A percentile compares a stretch with the other conserved stretches of the same genome.
Conservation (phyloP, 129 eudicot species). For the Flaveria linearis region DNA sequence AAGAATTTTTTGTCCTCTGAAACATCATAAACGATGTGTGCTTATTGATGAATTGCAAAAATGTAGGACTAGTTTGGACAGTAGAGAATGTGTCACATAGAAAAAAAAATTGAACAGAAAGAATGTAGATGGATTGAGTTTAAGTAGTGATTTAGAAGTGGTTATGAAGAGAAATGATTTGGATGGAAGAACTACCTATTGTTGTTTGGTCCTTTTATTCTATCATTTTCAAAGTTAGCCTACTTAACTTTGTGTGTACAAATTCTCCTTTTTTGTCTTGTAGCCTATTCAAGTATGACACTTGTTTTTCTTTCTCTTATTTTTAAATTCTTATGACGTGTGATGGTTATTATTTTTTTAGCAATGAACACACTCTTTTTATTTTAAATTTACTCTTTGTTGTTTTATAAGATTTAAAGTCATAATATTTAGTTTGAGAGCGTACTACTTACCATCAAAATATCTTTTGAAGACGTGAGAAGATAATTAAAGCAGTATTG, state of each 20-base stretch:
- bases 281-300: background rate
- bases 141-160: slow-evolving; percentile 33
- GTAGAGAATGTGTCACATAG: background rate
- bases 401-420: no score
- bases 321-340: background rate
- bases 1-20: slow-evolving; percentile 48
- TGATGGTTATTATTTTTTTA: background rate
- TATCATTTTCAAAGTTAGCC: background rate
- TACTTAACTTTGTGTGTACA: background rate
- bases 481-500: no score
- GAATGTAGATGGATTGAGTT: slow-evolving; percentile 23
- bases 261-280: background rate
- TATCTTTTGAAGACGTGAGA: no score
- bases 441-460: no score
- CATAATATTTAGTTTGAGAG: no score
- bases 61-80: background rate
- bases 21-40: slow-evolving; percentile 11
- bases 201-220: slow-evolving; percentile 23
- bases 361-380: no score
- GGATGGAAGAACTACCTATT: slow-evolving; percentile 39
- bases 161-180: slow-evolving; percentile 33
- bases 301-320: background rate
- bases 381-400: no score
- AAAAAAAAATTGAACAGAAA: slow-evolving; percentile 18
- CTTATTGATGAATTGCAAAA: background rate